A percentile compares a stretch with the other conserved stretches of the same genome.
Evolutionary conservation across 352 stramenopile genomes (phyloP).

Genomic region (Peronosclerospora sorghi): DNA sequence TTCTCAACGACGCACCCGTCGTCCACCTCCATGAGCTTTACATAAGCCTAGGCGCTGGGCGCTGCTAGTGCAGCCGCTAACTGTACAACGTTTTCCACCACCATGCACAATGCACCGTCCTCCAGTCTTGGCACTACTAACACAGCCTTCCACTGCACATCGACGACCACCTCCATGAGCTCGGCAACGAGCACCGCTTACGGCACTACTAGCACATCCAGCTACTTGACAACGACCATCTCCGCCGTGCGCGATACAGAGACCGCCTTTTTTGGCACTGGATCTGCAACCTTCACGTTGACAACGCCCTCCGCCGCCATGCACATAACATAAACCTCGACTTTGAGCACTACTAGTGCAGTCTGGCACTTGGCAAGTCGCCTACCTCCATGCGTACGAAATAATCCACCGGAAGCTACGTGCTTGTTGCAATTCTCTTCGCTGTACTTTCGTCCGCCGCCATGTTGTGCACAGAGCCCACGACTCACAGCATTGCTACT

Average conservation of each 20-base stretch:
- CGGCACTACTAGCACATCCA: constrained; percentile 64
- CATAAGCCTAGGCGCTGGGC: too few species aligned
- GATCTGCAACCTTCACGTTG: constrained; percentile 62
- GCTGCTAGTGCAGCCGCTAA: too few species aligned
- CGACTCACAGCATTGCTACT: constrained; percentile 40
- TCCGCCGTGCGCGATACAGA: constrained; percentile 76
- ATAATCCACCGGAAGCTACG: constrained; percentile 67
- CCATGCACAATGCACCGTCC: too few species aligned
- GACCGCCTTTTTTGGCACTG: constrained; percentile 77
- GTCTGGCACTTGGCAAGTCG: constrained; percentile 61
- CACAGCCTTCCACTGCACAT: too few species aligned
- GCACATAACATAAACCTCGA: constrained; percentile 74
- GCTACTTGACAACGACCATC: constrained; percentile 64
- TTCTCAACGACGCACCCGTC: constrained; percentile 47
- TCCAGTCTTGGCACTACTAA: too few species aligned
- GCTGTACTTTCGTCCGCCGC: constrained; percentile 62
- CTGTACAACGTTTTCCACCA: too few species aligned
- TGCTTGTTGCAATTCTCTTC: constrained; percentile 58
- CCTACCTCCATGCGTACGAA: constrained; percentile 66
- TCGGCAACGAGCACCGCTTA: constrained; percentile 64
- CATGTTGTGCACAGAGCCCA: constrained; percentile 58
- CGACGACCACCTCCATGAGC: too few species aligned
- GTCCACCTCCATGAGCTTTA: constrained; percentile 76
- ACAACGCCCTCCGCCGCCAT: constrained; percentile 68
- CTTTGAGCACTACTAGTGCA: constrained; percentile 74